Conservation (phyloP, 345 rosid genomes). For the Salix caprea region DNA sequence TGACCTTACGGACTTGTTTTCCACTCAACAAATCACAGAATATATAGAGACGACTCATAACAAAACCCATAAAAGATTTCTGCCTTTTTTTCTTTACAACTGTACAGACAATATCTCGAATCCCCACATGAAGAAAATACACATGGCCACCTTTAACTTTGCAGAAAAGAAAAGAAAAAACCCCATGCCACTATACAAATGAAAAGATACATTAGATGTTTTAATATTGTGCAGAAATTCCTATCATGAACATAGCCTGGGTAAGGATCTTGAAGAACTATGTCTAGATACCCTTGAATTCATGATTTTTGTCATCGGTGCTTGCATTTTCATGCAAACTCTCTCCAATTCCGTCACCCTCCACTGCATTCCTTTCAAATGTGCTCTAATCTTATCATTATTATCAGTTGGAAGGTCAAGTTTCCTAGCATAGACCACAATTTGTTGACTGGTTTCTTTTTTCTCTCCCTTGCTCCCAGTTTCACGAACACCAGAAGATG, state of each 20-base stretch:
- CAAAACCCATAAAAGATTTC: conserved; percentile 9
- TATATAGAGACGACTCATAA: conserved; percentile 3
- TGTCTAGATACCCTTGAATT: conserved; percentile 49
- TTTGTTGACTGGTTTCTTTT: conserved; percentile 27
- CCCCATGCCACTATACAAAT: conserved; percentile 27
- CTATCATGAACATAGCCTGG: conserved; percentile 75
- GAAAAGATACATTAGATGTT: not conserved
- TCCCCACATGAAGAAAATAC: conserved; percentile 1
- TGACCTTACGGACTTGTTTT: conserved; percentile 5
- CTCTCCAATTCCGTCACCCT: conserved; percentile 82
- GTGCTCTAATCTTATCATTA: conserved; percentile 46
- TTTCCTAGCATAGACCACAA: conserved; percentile 45
- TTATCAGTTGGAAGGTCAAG: conserved; percentile 39
- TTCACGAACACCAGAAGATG: conserved; percentile 20
- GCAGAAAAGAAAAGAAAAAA: conserved; percentile 12
- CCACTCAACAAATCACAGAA: conserved; percentile 1
- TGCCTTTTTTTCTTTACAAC: conserved; percentile 15
- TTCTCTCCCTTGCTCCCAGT: conserved; percentile 23
- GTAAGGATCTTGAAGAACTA: conserved; percentile 55
- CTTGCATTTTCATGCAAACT: conserved; percentile 77
- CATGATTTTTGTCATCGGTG: conserved; percentile 67
- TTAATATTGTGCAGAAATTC: not conserved
- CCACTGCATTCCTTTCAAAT: conserved; percentile 78
- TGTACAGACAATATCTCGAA: conserved; percentile 33
- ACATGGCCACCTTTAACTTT: conserved; percentile 12